Base-by-base conservation (phyloP, 495 filamentous ascomycete genomes). In the Penicillium desertorum region DNA sequence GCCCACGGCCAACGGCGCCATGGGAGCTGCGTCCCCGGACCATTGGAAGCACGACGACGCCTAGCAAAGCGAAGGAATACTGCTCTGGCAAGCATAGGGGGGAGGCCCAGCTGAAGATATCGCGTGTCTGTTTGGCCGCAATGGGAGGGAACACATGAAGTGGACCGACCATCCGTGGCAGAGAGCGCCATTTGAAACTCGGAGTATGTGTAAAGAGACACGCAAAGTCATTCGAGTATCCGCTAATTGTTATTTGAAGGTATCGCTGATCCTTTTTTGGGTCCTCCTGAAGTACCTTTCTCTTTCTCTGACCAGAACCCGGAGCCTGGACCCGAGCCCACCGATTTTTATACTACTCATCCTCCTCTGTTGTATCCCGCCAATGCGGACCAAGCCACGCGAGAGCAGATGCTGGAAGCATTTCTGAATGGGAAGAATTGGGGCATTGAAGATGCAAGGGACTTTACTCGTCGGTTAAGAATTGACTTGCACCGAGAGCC, bases 11-110 rank as follows among this genome's bases (percentile, higher is more conserved):
- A 69, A 45, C 65, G 72, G 59, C 77, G 82, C 27, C 69, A 82
- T 75, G 81, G 75, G 55, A 82, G 81, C 68, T 75, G 72, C 34
- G 77, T 79, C 1, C 82, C 83, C n/a, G 83, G 83, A 2, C 83
- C 83, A 48, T 65, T 86, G 65, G 83, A 86, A 66, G 81, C 81
- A n/a, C 73, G 79, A 45, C 75, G 77, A 63, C 73, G 83, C 39
- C 65, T 78, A 53, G 74, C 79, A 6, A 81, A 73, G 63, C 66
- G 82, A 49, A 68, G 75, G 32, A 83, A 81, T 61, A 76, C 79
- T 42, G 77, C 73, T 4, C 49, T 83, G 5, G 75, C 78, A 30
- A 67, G 72, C 5, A 44, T 73, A 22, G 71, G 59, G 59, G 17
- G 66, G 64, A 8, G 70, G 64, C 0, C 55, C 70, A 5, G 51